These are phyloP conservation scores for Apiospora koreana DNA, from an alignment of 2,329 filamentous ascomycete genomes.

Conservation along the genomic window DNA sequence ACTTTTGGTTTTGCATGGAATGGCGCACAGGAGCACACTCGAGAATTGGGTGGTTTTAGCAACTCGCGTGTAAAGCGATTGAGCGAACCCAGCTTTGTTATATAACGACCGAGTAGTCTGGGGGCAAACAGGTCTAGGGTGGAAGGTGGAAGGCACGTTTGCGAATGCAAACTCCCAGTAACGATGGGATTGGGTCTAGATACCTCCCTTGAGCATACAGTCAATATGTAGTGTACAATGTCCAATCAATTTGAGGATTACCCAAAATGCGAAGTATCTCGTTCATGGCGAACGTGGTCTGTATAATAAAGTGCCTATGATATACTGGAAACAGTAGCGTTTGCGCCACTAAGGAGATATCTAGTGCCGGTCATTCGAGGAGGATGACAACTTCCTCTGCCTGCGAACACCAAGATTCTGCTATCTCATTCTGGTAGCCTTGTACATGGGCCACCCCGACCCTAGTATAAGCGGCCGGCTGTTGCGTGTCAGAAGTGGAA, in stretches of 20 bases:
- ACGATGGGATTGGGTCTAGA: background rate
- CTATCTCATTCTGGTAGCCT: background rate
- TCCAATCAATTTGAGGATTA: background rate
- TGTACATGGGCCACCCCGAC: background rate
- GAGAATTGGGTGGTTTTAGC: background rate
- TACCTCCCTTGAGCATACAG: background rate
- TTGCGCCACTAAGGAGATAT: too few relatives aligned
- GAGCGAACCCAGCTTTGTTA: background rate
- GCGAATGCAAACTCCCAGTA: background rate
- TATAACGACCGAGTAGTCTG: background rate
- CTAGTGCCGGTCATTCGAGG: background rate
- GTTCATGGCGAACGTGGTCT: too few relatives aligned
- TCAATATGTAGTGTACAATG: background rate
- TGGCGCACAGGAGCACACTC: background rate
- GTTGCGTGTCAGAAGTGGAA: background rate
- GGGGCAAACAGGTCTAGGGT: background rate
- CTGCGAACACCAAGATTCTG: background rate
- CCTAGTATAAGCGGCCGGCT: background rate
- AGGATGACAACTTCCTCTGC: background rate
- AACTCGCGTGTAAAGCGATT: background rate
- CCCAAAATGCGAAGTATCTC: too few relatives aligned
- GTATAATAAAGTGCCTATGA: too few relatives aligned
- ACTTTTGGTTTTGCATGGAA: constrained; percentile 6
- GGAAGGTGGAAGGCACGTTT: background rate
- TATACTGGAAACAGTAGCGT: too few relatives aligned